Evolutionary conservation across 495 filamentous ascomycete species (phyloP).

Genomic region (Neurospora tetrasperma): DNA sequence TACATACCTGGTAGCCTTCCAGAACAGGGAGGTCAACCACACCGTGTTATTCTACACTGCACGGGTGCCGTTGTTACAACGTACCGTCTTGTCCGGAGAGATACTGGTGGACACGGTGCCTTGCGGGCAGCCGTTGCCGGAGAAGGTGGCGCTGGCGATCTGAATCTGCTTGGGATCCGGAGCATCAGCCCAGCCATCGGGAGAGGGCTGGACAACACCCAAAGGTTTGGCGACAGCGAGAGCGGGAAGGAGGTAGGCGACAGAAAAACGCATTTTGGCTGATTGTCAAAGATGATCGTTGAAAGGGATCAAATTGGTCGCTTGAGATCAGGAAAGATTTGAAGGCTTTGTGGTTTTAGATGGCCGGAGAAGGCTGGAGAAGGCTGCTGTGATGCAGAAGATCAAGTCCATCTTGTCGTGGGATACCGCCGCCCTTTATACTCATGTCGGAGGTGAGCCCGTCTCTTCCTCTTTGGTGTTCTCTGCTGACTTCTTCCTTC

Average conservation of each 20-base stretch:
- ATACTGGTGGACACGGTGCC: constrained; percentile 38
- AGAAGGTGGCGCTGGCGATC: constrained; percentile 48
- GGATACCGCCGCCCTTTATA: constrained; percentile 27
- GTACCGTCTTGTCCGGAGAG: constrained; percentile 40
- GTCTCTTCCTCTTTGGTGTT: neutral
- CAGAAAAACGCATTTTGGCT: constrained; percentile 33
- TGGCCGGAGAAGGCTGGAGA: constrained; percentile 13
- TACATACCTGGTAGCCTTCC: neutral
- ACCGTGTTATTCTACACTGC: neutral
- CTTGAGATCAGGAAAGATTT: constrained; percentile 4
- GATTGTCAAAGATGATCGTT: neutral
- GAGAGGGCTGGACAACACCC: constrained; percentile 11
- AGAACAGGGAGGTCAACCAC: neutral
- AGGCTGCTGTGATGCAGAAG: constrained; percentile 15
- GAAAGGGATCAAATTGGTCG: constrained; percentile 1
- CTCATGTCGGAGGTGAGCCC: neutral
- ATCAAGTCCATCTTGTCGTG: constrained; percentile 22
- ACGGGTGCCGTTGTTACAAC: constrained; percentile 10
- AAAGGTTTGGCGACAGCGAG: constrained; percentile 37
- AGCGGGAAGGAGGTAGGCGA: constrained; percentile 35
- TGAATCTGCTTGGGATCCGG: constrained; percentile 34
- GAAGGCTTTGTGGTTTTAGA: constrained; percentile 3
- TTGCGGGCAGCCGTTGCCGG: constrained; percentile 48
- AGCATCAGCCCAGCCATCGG: constrained; percentile 23
- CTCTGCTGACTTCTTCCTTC: neutral